Evolutionary conservation across 768 basidiomycete species (phyloP).

Genomic region (Phlebiopsis gigantea): DNA sequence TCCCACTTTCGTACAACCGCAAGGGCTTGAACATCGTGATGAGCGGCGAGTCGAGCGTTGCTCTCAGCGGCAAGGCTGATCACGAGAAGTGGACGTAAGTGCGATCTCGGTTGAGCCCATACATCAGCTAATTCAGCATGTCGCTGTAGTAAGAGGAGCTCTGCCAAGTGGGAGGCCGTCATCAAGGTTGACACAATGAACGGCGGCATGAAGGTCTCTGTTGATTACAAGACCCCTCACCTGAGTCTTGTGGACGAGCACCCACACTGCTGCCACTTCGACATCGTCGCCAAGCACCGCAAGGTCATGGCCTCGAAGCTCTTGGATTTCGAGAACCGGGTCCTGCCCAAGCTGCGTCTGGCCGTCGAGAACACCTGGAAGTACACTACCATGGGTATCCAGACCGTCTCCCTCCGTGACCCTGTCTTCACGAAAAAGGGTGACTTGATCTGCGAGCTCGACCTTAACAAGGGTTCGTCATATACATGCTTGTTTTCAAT

Average conservation of each 20-base stretch:
- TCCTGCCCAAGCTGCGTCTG: background rate
- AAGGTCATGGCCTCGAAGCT: background rate
- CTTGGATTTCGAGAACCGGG: background rate
- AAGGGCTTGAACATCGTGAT: background rate
- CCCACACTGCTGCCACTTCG: background rate
- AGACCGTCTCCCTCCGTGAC: background rate
- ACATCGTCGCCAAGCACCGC: background rate
- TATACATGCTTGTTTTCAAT: too few relatives aligned
- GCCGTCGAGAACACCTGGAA: background rate
- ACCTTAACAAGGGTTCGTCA: background rate
- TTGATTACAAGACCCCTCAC: background rate
- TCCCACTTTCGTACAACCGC: background rate
- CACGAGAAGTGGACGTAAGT: background rate
- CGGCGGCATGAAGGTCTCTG: background rate
- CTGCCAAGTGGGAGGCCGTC: background rate
- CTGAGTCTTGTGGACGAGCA: background rate
- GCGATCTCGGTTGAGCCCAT: too few relatives aligned
- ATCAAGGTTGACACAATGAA: background rate
- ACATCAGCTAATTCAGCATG: too few relatives aligned
- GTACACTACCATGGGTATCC: constrained; percentile 2
- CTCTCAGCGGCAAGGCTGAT: background rate
- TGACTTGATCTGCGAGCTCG: constrained; percentile 4
- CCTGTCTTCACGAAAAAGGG: constrained; percentile 1
- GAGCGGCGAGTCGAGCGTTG: background rate
- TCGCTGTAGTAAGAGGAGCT: background rate